Evolutionary conservation across 495 filamentous ascomycete genomes (phyloP), one percentile per base, ranked within the genome.

Genomic region (Copromyces sp.): DNA sequence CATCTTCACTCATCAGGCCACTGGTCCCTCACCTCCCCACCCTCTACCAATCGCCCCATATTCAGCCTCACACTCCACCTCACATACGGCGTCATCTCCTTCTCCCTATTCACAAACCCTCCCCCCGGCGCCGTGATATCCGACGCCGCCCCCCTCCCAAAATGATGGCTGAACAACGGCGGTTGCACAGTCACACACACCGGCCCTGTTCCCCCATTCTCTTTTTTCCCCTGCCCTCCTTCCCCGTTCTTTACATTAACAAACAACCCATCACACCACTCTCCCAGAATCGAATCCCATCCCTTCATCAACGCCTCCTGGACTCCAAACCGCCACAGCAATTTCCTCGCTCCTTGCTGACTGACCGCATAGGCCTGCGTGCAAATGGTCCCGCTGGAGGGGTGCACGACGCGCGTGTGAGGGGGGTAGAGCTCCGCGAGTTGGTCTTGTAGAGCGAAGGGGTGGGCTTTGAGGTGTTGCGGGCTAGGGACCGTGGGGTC

Each of bases 311-410:
- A 77, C 9, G 75, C 78, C 39, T 68, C 73, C 71, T 76, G 53
- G 24, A 82, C 40, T 2, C 81, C 77, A 75, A 85, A 84, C 75
- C 77, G 75, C 72, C 74, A 80, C 24, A 86, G 73, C 35, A 86
- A 70, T 73, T 81, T 84, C n/a, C 82, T 78, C 11, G 83, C 84
- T 7, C 84, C 84, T 17, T 74, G 73, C 69, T 80, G 80, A 37
- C 79, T 83, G 12, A 86, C 84, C 11, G 84, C 84, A 68, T 86
- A 86, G 0, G 84, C 83, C 37, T 85, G 81, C 1, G 80, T 86
- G 75, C 84, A 86, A 0, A 78, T 77, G 2, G 81, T 84, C 5
- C 79, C 81, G 61, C 72, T 76, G 0, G 82, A 78, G 0, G 78
- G 79, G 71, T 86, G 84, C 1, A 84, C 82, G 0, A 85, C 76